These are phyloP conservation scores for Danielia reshetovae DNA, from an alignment of 805 yeast genomes.

Conservation along the genomic window DNA sequence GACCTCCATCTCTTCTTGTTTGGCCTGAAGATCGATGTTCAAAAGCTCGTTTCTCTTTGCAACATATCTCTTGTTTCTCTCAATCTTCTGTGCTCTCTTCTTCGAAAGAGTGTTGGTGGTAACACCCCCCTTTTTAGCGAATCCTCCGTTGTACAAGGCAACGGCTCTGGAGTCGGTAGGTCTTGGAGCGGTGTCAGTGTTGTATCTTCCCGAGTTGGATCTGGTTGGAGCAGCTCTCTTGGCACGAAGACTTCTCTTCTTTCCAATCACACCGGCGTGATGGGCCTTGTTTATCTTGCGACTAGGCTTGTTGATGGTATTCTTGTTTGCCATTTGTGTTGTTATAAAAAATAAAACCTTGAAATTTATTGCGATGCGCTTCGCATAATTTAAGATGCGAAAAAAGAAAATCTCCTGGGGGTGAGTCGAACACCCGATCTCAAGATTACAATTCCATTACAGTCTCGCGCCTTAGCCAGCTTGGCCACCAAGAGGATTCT, in stretches of 20 bases:
- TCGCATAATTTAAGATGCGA: slow-evolving; percentile 1
- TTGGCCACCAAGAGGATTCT: slow-evolving; percentile 42
- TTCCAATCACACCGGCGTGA: slow-evolving; percentile 48
- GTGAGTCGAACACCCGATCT: slow-evolving; percentile 50
- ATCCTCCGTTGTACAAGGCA: slow-evolving; percentile 41
- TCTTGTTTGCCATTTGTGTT: slow-evolving; percentile 70
- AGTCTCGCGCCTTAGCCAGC: slow-evolving; percentile 51
- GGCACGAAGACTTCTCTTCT: slow-evolving; percentile 53
- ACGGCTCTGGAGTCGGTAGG: slow-evolving; percentile 36
- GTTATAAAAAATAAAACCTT: not conserved
- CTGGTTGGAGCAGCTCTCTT: slow-evolving; percentile 39
- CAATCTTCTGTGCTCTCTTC: slow-evolving; percentile 74
- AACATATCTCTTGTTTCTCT: slow-evolving; percentile 71
- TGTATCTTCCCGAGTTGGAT: slow-evolving; percentile 37
- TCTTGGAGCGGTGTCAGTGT: slow-evolving; percentile 30
- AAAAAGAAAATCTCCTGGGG: slow-evolving; percentile 40
- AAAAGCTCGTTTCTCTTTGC: slow-evolving; percentile 50
- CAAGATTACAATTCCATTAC: slow-evolving; percentile 41
- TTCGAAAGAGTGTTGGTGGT: slow-evolving; percentile 67
- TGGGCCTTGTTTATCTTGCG: slow-evolving; percentile 48
- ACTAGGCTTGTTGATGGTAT: slow-evolving; percentile 78
- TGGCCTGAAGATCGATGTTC: slow-evolving; percentile 46
- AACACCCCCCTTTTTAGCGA: slow-evolving; percentile 23
- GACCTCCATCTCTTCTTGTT: slow-evolving; percentile 49
- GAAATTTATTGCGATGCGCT: not conserved